Evolutionary conservation across 2,329 filamentous ascomycete genomes (phyloP).

Genomic region (Tothia fuscella): DNA sequence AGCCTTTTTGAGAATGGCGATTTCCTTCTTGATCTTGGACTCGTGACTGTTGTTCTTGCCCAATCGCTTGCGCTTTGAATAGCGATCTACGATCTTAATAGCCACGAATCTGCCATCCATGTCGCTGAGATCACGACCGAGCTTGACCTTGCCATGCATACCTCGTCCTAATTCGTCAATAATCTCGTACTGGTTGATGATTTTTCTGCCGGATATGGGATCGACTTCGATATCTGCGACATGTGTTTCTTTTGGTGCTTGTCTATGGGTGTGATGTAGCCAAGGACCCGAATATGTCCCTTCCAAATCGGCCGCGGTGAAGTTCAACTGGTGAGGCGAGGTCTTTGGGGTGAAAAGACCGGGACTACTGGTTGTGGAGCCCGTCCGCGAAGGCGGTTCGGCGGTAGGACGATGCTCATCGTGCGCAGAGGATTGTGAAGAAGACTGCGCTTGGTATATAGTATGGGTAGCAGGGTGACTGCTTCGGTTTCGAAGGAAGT

Average conservation of each 20-base stretch:
- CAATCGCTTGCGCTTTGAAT: conserved; percentile 85
- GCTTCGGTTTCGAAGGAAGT: conserved; percentile 28
- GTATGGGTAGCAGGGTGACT: conserved; percentile 30
- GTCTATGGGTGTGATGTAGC: conserved; percentile 36
- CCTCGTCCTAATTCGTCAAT: conserved; percentile 92
- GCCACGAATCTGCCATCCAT: conserved; percentile 69
- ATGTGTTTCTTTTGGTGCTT: conserved; percentile 55
- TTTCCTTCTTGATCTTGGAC: conserved; percentile 86
- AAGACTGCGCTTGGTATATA: conserved; percentile 26
- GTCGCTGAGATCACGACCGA: conserved; percentile 58
- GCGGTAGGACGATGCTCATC: conserved; percentile 21
- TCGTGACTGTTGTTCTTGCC: conserved; percentile 59
- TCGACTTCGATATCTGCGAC: conserved; percentile 86
- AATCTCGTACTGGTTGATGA: conserved; percentile 96
- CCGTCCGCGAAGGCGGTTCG: conserved; percentile 29
- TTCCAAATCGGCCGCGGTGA: not conserved
- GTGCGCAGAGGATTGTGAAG: conserved; percentile 27
- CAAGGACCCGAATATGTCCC: conserved; percentile 34
- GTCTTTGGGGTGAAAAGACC: conserved; percentile 32
- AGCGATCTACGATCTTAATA: conserved; percentile 96
- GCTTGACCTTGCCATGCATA: conserved; percentile 94
- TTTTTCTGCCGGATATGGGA: conserved; percentile 77
- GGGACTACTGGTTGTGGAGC: conserved; percentile 34
- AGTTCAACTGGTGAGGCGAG: conserved; percentile 12
- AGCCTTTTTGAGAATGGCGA: conserved; percentile 96